Conservation (phyloP, 345 rosid genomes). For the Melaleuca alternifolia region DNA sequence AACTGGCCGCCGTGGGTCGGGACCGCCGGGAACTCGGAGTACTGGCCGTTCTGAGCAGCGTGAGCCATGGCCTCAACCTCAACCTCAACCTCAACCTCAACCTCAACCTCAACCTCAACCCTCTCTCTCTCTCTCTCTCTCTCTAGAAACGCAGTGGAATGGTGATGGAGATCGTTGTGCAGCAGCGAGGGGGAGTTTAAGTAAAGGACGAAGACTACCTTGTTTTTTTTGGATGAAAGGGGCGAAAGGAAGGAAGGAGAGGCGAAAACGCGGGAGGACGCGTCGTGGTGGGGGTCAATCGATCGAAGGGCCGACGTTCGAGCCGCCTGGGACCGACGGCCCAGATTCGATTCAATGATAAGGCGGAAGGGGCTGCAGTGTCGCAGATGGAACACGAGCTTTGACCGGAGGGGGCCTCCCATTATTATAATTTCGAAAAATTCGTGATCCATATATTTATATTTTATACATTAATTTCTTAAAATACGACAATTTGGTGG, state of each 20-base stretch:
- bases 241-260: conserved; percentile 46
- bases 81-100: too few species aligned
- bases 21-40: conserved; percentile 62
- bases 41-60: conserved; percentile 23
- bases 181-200: background rate
- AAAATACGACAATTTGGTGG: too few species aligned
- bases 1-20: conserved; percentile 63
- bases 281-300: background rate
- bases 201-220: background rate
- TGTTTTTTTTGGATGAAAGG: too few species aligned
- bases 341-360: background rate
- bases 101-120: background rate
- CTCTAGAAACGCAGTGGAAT: background rate
- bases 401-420: background rate
- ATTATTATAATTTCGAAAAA: background rate
- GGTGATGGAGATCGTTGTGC: background rate
- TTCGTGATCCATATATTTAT: background rate
- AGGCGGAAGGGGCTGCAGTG: background rate
- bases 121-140: background rate
- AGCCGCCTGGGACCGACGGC: conserved; percentile 52
- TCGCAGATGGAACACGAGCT: background rate
- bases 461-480: background rate
- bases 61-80: conserved; percentile 19
- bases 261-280: conserved; percentile 30
- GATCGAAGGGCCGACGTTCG: conserved; percentile 27